Percentiles rank a stretch among this genome's conserved stretches.
Evolutionary conservation across 164 flowering plant genomes (phyloP).

Genomic region (Annona squamosa): DNA sequence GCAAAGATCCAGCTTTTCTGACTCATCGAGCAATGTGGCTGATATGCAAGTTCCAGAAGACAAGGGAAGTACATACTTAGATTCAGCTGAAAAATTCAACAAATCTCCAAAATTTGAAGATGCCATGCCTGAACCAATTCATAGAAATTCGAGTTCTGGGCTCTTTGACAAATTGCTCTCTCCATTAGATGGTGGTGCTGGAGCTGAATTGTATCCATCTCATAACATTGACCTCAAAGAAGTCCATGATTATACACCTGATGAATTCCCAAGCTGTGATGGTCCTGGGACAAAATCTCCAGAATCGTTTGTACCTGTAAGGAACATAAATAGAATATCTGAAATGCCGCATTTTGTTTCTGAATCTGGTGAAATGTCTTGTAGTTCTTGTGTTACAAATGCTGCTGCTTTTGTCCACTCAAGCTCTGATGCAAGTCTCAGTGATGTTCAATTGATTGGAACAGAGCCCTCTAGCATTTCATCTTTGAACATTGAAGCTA

Average conservation of each 20-base stretch:
- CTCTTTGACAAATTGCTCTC: not conserved
- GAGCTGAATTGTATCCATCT: slow-evolving; percentile 22
- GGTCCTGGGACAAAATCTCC: slow-evolving; percentile 8
- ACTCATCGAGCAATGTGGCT: slow-evolving; percentile 38
- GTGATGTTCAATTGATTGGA: slow-evolving; percentile 10
- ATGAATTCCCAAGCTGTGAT: slow-evolving; percentile 17
- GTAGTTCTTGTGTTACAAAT: slow-evolving; percentile 20
- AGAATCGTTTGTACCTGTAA: slow-evolving; percentile 11
- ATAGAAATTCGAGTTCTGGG: not conserved
- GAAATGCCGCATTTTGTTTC: slow-evolving; percentile 12
- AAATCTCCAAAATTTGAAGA: not conserved
- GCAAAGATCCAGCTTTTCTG: slow-evolving; percentile 33
- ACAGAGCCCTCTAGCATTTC: slow-evolving; percentile 20
- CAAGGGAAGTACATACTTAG: not conserved
- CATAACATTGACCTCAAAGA: slow-evolving; percentile 19
- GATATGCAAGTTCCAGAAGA: slow-evolving; percentile 16
- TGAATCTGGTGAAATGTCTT: slow-evolving; percentile 27
- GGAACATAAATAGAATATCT: slow-evolving; percentile 12
- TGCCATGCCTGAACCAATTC: not conserved
- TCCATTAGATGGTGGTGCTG: slow-evolving; percentile 30
- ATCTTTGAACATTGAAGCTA: slow-evolving; percentile 15
- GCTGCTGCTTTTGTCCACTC: slow-evolving; percentile 7
- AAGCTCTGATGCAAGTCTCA: slow-evolving; percentile 19
- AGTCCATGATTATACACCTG: slow-evolving; percentile 16
- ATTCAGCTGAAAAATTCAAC: not conserved